Base-by-base conservation (phyloP, 2,329 filamentous ascomycete genomes). In the Aspergillus caelatus region DNA sequence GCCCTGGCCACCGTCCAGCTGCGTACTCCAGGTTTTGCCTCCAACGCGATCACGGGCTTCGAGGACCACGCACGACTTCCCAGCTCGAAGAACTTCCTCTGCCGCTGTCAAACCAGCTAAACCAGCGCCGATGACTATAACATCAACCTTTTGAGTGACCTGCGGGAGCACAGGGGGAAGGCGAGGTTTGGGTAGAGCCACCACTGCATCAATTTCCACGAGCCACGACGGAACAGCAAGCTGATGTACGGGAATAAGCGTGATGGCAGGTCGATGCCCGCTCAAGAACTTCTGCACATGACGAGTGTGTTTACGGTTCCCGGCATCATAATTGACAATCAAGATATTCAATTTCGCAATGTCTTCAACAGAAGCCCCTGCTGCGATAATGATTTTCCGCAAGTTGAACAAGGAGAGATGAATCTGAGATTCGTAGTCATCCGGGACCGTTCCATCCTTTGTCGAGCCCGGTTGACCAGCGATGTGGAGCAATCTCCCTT, bases 11-110 rank as follows among this genome's bases (percentile, higher is more conserved):
- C 54, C 60, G 21, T 19, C 48, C 62, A 14, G 68, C 65, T 0
- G 26, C 14, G 30, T 60, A 78, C 64, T 74, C 73, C 73, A 79
- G 0, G 74, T 78, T 65, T 80, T 80, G 1, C 80, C 81, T 5
- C 80, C 80, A 0, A 82, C 78, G 2, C 81, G 77, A 62, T 81
- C 76, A 4, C 79, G 66, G 6, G 80, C 80, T 59, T 82, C 80
- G 0, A 82, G 69, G 12, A 82, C 72, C 2, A 73, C 58, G 21
- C 70, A 73, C 1, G 76, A 78, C 0, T 74, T 65, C 0, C 78
- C 79, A 0, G 74, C 67, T 34, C 70, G 67, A 21, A 74, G 66
- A 3, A 76, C 60, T 7, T 74, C 66, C 10, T 71, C 63, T 0
- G 78, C 79, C 1, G 79, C 78, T 30, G 72, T 69, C 1, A 81